Percentiles rank a stretch among this genome's conserved stretches.
Evolutionary conservation across 1,284 basidiomycete species (phyloP).

Genomic region (Apiotrichum laibachii): DNA sequence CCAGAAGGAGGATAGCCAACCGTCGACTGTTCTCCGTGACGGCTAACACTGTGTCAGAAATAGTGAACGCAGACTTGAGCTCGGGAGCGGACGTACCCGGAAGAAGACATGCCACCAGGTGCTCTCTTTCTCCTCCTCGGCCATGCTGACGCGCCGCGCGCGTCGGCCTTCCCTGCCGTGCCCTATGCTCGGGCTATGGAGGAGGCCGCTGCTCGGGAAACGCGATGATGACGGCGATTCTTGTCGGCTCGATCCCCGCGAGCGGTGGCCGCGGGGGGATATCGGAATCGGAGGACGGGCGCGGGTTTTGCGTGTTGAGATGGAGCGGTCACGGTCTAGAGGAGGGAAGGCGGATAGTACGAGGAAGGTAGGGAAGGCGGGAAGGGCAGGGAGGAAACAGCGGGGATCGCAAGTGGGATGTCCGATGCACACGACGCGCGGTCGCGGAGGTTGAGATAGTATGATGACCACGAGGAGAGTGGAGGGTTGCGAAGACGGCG

Average conservation of each 20-base stretch:
- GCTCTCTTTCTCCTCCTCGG: constrained; percentile 23
- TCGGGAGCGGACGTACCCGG: constrained; percentile 24
- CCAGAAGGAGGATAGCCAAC: constrained; percentile 55
- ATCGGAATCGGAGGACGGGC: constrained; percentile 17
- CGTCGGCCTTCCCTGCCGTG: neutral
- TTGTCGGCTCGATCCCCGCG: neutral
- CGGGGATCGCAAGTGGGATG: no score
- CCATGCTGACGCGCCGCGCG: constrained; percentile 26
- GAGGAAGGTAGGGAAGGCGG: no score
- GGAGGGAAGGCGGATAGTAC: neutral
- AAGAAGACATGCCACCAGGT: constrained; percentile 37
- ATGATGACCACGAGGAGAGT: no score
- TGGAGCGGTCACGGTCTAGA: constrained; percentile 26
- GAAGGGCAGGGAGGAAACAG: no score
- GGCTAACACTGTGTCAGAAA: constrained; percentile 29
- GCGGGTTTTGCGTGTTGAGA: constrained; percentile 30
- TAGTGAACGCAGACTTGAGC: no score
- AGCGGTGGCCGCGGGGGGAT: neutral
- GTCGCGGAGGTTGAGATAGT: no score
- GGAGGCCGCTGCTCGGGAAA: neutral
- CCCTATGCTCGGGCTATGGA: neutral
- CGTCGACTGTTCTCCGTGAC: constrained; percentile 50
- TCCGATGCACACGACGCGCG: no score
- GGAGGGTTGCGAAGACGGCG: no score
- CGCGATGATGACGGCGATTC: constrained; percentile 1